phyloP scores from a whole-genome alignment of 148 eudicot species.

The Dysphania ambrosioides region DNA sequence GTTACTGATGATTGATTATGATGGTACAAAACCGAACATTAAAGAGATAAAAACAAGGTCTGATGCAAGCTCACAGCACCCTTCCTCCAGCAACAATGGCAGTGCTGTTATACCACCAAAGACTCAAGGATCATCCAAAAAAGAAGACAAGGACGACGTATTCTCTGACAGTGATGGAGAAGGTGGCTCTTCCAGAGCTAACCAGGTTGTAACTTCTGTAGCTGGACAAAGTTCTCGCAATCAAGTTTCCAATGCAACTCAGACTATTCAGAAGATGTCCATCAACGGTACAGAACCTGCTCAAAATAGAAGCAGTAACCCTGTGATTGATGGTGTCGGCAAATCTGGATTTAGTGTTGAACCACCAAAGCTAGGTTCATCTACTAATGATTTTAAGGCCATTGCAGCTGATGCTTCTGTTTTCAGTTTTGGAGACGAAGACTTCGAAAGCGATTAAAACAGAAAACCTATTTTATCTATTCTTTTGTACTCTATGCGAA shows the following conservation, averaged over 20 bases:
- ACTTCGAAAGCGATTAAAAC: slow-evolving; percentile 68
- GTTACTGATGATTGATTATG: slow-evolving; percentile 76
- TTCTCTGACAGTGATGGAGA: slow-evolving; percentile 91
- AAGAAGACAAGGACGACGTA: slow-evolving; percentile 63
- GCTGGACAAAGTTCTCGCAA: slow-evolving; percentile 24
- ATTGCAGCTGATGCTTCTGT: slow-evolving; percentile 99
- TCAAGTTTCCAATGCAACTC: slow-evolving; percentile 30
- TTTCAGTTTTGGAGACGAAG: slow-evolving; percentile 90
- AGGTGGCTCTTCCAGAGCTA: slow-evolving; percentile 34
- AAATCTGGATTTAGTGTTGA: slow-evolving; percentile 25
- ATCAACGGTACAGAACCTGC: slow-evolving; percentile 31
- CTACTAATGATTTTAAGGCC: slow-evolving; percentile 70
- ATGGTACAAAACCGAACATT: slow-evolving; percentile 44
- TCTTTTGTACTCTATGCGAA: background rate
- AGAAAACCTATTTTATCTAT: background rate
- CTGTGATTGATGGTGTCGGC: slow-evolving; percentile 1
- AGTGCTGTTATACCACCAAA: slow-evolving; percentile 27
- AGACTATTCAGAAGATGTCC: slow-evolving; percentile 50
- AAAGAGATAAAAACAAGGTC: slow-evolving; percentile 25
- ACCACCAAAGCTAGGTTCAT: slow-evolving; percentile 39
- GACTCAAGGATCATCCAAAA: slow-evolving; percentile 32
- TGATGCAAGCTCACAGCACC: slow-evolving; percentile 27
- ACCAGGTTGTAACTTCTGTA: slow-evolving; percentile 28
- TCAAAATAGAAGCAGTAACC: slow-evolving; percentile 24
- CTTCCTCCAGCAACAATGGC: slow-evolving; percentile 33